Base-by-base conservation (phyloP, 2,329 filamentous ascomycete genomes). In the Alternaria arborescens region DNA sequence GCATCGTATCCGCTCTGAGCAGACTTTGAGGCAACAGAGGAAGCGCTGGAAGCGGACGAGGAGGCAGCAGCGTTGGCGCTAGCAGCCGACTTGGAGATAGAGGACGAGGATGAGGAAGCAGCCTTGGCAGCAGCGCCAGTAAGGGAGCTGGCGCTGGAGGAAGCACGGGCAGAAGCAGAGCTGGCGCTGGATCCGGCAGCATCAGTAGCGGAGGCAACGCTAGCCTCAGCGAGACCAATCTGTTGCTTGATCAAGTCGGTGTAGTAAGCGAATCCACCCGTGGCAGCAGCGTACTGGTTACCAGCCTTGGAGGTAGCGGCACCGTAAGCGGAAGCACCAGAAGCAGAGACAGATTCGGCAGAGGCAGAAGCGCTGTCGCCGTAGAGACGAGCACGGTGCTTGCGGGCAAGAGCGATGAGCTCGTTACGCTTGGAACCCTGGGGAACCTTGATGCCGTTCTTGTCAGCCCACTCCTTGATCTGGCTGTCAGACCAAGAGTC, bases 371-470 rank as follows among this genome's bases (percentile, higher is more conserved):
- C 78, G 52, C 85, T 91, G 71, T 93, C 89, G 61, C 88, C 89
- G 18, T 89, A 82, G 46, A 94, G 83, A 60, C 88, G 83, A 60
- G 91, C 89, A 60, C 91, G 90, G 81, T 97, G 88, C 85, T 95
- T 96, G 77, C 94, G 93, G 65, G 94, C 90, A 64, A 98, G 87
- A 54, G 94, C 93, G 54, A 96, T 84, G 26, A 98, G 86, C 79
- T 99, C 94, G 73, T 97, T 96, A 69, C 88, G 84, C 84, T 91
- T 94, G 74, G 92, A 96, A 48, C 94, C 95, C 76, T 98, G 94
- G 10, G 95, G 95, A 52, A 97, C 92, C 83, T 86, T 86, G 75
- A 99, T 91, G 59, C 88, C 88, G 71, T 98, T 95, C 85, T 94
- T 92, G 82, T 98, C 94, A 56, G 89, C 89, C 83, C 95, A 98